Conservation (phyloP, 495 filamentous ascomycete species). For the Penicillium paxilli region DNA sequence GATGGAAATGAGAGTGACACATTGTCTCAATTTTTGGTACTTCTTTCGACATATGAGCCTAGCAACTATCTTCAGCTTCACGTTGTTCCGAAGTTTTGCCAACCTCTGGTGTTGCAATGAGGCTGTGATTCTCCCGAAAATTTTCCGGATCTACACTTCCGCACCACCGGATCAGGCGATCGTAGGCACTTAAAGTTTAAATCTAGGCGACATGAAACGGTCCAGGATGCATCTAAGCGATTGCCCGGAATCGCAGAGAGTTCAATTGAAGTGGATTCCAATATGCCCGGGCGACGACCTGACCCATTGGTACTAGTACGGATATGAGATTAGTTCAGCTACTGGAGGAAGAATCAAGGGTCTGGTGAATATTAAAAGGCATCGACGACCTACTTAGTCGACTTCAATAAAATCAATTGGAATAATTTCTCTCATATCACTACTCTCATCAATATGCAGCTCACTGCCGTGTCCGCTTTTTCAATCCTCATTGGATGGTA, state of each 20-base stretch:
- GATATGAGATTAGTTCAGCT: background rate
- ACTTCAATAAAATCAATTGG: background rate
- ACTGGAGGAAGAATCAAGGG: background rate
- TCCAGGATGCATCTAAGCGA: background rate
- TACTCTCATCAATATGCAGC: background rate
- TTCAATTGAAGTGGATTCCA: background rate
- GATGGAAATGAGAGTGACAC: background rate
- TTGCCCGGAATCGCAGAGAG: background rate
- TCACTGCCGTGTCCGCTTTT: background rate
- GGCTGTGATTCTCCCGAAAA: slow-evolving; percentile 1
- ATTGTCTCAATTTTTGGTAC: slow-evolving; percentile 2
- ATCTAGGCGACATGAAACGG: background rate
- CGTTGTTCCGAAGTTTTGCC: slow-evolving; percentile 2
- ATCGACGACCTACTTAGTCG: background rate
- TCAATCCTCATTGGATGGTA: background rate
- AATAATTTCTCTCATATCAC: background rate
- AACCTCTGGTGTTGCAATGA: background rate
- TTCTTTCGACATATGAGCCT: background rate
- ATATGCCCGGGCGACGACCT: background rate
- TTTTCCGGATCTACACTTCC: slow-evolving; percentile 2
- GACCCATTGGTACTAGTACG: background rate
- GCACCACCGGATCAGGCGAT: background rate
- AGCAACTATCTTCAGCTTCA: background rate
- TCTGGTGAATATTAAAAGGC: background rate
- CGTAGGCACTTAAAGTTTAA: background rate